These are phyloP conservation scores for Prunus campanulata DNA, from an alignment of 306 rosid species.

Conservation along the genomic window DNA sequence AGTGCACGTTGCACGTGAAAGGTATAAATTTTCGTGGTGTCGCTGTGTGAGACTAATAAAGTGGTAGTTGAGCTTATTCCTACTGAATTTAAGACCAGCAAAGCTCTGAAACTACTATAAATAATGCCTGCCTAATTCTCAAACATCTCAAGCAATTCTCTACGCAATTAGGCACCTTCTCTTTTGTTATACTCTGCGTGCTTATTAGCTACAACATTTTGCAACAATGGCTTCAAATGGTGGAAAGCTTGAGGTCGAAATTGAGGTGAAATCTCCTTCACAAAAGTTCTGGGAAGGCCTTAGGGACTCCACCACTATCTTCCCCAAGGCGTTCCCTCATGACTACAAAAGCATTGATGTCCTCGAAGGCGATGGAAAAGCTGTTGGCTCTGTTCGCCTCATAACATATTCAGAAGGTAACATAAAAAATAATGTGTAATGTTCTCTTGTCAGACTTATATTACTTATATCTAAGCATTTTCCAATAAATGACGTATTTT, in stretches of 20 bases:
- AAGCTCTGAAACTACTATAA: constrained; percentile 5
- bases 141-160: neutral
- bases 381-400: constrained; percentile 65
- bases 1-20: neutral
- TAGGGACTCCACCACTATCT: constrained; percentile 34
- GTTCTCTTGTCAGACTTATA: neutral
- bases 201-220: neutral
- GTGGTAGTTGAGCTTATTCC: constrained; percentile 33
- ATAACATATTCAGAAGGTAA: constrained; percentile 59
- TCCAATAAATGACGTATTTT: neutral
- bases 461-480: neutral
- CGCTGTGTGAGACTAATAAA: constrained; percentile 7
- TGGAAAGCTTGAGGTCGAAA: constrained; percentile 43
- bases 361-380: constrained; percentile 76
- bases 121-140: constrained; percentile 3
- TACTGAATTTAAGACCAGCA: constrained; percentile 41
- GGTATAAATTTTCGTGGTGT: neutral
- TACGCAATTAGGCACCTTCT: neutral
- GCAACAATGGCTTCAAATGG: constrained; percentile 21
- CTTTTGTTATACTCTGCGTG: neutral
- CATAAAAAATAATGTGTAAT: neutral
- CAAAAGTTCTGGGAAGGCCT: constrained; percentile 41
- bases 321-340: constrained; percentile 51
- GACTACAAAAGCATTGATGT: constrained; percentile 82
- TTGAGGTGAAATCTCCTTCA: constrained; percentile 44